Base-by-base conservation (phyloP, 2,329 filamentous ascomycete species). In the Lachnellula cervina region DNA sequence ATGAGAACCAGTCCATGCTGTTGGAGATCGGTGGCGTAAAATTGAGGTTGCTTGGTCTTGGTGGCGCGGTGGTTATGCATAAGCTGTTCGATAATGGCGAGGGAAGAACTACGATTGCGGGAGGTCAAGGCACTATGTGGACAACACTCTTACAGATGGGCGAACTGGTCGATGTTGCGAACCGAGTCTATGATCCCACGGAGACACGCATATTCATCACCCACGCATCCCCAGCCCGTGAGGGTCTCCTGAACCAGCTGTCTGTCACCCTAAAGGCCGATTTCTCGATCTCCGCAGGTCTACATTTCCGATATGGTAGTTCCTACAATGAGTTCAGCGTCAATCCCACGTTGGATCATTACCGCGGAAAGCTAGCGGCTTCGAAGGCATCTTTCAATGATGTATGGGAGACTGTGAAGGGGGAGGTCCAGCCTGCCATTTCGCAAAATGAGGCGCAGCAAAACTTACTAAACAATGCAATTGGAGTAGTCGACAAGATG, bases 261-360 rank as follows among this genome's bases (percentile, higher is more conserved):
- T 97, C 94, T 2, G 94, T 99, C 51, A 95, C 91, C 1, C 82
- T 99, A 52, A 99, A 99, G 76, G 92, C 94, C 35, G 94, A 99
- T 71, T 99, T 99, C 74, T 99, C 94, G 23, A 87, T 99, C 68
- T 99, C 94, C 11, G 94, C 94, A 49, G 94, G 94, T 67, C 85
- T 99, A 28, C 94, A 99, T 75, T 99, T 99, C 85, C 84, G 94
- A 62, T 99, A 99, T 66, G 94, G 95, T 62, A 97, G 93, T 73
- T 99, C 95, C 1, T 99, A 99, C 80, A 99, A 99, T 74, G 95
- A 99, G 72, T 99, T 99, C 76, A 97, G 92, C 62, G 94, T 99
- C 69, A 99, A 99, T 72, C 95, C 94, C 2, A 97, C 93, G 0
- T 80, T 99, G 54, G 94, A 99, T 68, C 94, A 99, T 75, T 99